Base-by-base conservation (phyloP, 345 rosid genomes). In the Ailanthus altissimus region DNA sequence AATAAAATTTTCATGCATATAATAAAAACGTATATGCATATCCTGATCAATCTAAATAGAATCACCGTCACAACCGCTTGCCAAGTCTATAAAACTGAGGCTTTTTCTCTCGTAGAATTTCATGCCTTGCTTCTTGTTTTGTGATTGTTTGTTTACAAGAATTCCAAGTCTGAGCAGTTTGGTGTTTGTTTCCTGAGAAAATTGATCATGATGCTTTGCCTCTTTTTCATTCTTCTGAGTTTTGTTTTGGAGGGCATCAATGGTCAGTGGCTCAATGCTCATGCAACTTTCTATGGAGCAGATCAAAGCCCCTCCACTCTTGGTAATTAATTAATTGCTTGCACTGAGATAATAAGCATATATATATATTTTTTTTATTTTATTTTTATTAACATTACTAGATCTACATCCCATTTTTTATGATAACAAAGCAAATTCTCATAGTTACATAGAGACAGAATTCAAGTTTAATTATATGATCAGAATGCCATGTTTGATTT, bases 281-380 rank as follows among this genome's bases (percentile, higher is more conserved):
- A 89, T 80, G 93, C 94, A 57, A 90, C 97, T 61, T 92, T 70
- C 83, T 88, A 92, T 83, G 97, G 93, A 59, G 93, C 90, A 78
- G 81, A 92, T 75, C 93, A 89, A 67, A 89, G 83, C 60, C 97
- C 94, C 64, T 81, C 85, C 80, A 84, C 93, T 71, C 92, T 92
- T 42, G 97, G 97, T 92, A 90, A 75, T 79, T 26, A 50, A 42
- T 9, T 7, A 5, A 1, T 1, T 47, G 25, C 15, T 1, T 47
- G 25, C 15, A 64, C 15, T 65, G 12, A 64, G 11, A 21, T 15
- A 5, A 25, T 23, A 64, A 20, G 10, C 9, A 56, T 13, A 15
- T 5, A 25, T 49, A 0, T 36, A 0, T 36, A 32, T 21, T 26
- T 8, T 56, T 58, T 56, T 8, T 50, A 42, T 66, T 23, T 1